Evolutionary conservation across 192 early-diverging fungal genomes (phyloP).

Genomic region (Podila epigama): DNA sequence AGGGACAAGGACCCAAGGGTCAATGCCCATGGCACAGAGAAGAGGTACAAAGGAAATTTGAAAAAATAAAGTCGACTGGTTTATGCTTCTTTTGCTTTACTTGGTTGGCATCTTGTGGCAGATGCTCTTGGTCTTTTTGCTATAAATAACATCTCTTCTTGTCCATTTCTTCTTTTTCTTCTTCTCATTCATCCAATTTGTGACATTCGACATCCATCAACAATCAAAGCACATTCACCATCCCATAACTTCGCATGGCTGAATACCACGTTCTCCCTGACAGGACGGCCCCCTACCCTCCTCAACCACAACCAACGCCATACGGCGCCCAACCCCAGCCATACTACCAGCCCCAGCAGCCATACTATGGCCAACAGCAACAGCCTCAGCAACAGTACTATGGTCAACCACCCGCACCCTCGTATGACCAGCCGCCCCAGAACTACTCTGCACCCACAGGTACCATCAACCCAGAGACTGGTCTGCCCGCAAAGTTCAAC

Average conservation of each 20-base stretch:
- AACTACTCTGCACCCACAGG: slow-evolving; percentile 2
- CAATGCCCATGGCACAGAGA: no score
- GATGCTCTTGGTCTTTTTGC: no score
- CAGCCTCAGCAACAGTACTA: slow-evolving; percentile 19
- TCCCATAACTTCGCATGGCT: neutral
- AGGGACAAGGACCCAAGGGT: no score
- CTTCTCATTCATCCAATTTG: neutral
- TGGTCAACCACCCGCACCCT: slow-evolving; percentile 12
- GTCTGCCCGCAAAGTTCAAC: slow-evolving; percentile 48
- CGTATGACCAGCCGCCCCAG: slow-evolving; percentile 12
- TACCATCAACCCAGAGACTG: slow-evolving; percentile 37
- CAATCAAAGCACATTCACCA: neutral
- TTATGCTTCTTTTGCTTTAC: no score
- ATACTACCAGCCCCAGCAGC: slow-evolving; percentile 24
- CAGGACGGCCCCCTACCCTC: slow-evolving; percentile 22
- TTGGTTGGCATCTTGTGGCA: no score
- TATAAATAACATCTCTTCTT: slow-evolving; percentile 1
- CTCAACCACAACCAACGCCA: slow-evolving; percentile 10
- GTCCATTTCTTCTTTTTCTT: neutral
- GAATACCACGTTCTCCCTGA: neutral
- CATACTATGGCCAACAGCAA: slow-evolving; percentile 21
- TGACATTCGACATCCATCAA: neutral
- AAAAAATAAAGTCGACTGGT: no score
- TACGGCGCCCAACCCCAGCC: slow-evolving; percentile 40
- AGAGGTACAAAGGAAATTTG: no score